Evolutionary conservation across 495 filamentous ascomycete species (phyloP).

Genomic region (Hypoxylon rickii): DNA sequence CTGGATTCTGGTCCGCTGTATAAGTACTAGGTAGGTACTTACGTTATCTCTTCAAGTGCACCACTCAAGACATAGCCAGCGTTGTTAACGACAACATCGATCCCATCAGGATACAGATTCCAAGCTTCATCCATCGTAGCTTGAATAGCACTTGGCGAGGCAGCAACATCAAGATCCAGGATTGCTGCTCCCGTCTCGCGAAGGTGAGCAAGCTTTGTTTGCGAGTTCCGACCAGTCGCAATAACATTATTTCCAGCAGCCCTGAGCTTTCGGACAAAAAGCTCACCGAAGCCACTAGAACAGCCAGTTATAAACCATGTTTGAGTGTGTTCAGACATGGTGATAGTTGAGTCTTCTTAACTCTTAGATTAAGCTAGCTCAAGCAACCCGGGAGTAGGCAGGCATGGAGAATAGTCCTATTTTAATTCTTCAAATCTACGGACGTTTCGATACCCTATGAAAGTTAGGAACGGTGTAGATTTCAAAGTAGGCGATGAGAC

Average conservation of each 20-base stretch:
- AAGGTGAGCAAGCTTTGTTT: conserved; percentile 47
- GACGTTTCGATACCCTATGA: too few species aligned
- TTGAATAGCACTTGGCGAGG: conserved; percentile 42
- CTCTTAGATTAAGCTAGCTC: too few species aligned
- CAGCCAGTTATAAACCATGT: conserved; percentile 52
- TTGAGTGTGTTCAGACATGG: conserved; percentile 11
- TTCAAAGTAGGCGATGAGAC: too few species aligned
- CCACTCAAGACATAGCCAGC: conserved; percentile 54
- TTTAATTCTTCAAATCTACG: too few species aligned
- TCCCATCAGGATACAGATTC: conserved; percentile 28
- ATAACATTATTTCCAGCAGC: conserved; percentile 58
- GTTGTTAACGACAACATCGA: conserved; percentile 63
- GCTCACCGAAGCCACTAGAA: conserved; percentile 50
- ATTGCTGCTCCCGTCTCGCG: conserved; percentile 44
- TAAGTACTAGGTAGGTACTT: conserved; percentile 25
- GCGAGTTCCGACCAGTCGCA: conserved; percentile 53
- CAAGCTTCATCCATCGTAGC: conserved; percentile 42
- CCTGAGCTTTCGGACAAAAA: conserved; percentile 47
- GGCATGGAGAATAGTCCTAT: too few species aligned
- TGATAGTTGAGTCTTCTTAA: too few species aligned
- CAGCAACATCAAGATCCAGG: conserved; percentile 53
- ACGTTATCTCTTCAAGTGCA: conserved; percentile 49
- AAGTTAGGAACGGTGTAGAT: too few species aligned
- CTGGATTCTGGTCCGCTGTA: too few species aligned
- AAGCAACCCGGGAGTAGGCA: too few species aligned